A percentile compares a stretch with the other conserved stretches of the same genome.
Conservation (phyloP, 352 stramenopile species). For the Globisporangium perplexum region DNA sequence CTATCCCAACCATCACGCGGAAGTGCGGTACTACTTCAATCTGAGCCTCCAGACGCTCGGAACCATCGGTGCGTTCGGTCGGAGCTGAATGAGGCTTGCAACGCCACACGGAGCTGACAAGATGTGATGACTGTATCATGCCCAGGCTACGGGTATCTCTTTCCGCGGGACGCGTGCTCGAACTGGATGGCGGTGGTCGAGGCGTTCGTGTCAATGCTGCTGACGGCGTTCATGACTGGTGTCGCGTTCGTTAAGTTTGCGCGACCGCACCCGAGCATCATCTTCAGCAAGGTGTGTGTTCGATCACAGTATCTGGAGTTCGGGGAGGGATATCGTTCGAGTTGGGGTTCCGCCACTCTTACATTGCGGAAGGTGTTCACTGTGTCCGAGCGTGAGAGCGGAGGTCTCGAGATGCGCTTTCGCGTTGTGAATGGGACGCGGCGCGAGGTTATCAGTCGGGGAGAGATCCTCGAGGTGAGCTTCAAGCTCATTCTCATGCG, state of each 20-base stretch:
- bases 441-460: slow-evolving; percentile 28
- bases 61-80: slow-evolving; percentile 29
- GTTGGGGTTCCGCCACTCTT: neutral
- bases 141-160: slow-evolving; percentile 42
- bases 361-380: slow-evolving; percentile 27
- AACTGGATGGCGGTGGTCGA: slow-evolving; percentile 48
- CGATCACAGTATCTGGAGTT: neutral
- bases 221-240: slow-evolving; percentile 52
- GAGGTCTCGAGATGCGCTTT: slow-evolving; percentile 43
- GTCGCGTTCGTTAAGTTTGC: slow-evolving; percentile 65
- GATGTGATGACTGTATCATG: neutral
- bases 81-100: too few relatives aligned
- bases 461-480: slow-evolving; percentile 46
- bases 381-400: slow-evolving; percentile 21
- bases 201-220: slow-evolving; percentile 50
- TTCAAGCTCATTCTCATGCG: slow-evolving; percentile 68
- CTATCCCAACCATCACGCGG: slow-evolving; percentile 8
- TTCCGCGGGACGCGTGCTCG: slow-evolving; percentile 36
- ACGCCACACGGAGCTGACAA: too few relatives aligned
- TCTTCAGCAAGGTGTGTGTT: slow-evolving; percentile 33
- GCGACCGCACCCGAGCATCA: slow-evolving; percentile 36
- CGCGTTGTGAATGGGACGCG: slow-evolving; percentile 49
- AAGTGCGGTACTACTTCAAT: slow-evolving; percentile 47
- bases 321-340: neutral
- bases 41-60: slow-evolving; percentile 54